Percentiles rank a stretch among this genome's conserved stretches.
phyloP scores from a whole-genome alignment of 1,284 basidiomycete genomes.

The Rhodotorula sp. region DNA sequence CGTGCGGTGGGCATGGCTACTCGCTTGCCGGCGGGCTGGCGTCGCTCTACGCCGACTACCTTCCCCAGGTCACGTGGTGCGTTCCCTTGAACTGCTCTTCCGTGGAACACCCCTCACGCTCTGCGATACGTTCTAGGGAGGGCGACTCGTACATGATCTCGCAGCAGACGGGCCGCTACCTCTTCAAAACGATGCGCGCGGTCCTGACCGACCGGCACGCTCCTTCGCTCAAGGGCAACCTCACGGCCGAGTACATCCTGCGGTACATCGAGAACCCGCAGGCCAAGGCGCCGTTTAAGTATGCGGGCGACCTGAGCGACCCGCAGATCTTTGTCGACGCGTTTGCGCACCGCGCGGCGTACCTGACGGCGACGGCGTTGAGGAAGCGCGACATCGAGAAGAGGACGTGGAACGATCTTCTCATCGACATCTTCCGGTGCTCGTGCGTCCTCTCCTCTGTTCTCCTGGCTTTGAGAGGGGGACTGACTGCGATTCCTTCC shows the following conservation, averaged over 20 bases:
- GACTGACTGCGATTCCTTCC: background rate
- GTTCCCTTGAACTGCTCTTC: background rate
- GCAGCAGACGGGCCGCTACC: constrained; percentile 52
- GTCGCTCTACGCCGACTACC: constrained; percentile 38
- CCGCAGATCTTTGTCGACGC: constrained; percentile 51
- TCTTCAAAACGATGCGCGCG: constrained; percentile 49
- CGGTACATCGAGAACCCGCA: constrained; percentile 49
- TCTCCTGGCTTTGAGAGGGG: background rate
- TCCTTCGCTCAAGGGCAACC: constrained; percentile 40
- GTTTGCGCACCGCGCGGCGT: constrained; percentile 53
- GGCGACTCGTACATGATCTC: constrained; percentile 52
- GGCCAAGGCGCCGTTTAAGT: constrained; percentile 45
- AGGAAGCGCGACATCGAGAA: constrained; percentile 51
- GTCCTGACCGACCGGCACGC: constrained; percentile 37
- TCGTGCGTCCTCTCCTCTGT: constrained; percentile 36
- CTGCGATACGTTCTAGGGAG: constrained; percentile 6
- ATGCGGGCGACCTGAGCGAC: constrained; percentile 46
- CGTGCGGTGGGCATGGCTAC: constrained; percentile 53
- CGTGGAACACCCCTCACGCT: background rate
- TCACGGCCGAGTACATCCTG: constrained; percentile 50
- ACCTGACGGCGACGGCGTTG: constrained; percentile 51
- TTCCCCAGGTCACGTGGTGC: constrained; percentile 50
- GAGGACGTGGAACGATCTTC: constrained; percentile 51
- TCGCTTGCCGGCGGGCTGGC: constrained; percentile 37
- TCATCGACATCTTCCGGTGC: constrained; percentile 52